Evolutionary conservation across 78 protist species (phyloP), one percentile per base, ranked within the genome.

Genomic region (Dictyostelium citrinum): DNA sequence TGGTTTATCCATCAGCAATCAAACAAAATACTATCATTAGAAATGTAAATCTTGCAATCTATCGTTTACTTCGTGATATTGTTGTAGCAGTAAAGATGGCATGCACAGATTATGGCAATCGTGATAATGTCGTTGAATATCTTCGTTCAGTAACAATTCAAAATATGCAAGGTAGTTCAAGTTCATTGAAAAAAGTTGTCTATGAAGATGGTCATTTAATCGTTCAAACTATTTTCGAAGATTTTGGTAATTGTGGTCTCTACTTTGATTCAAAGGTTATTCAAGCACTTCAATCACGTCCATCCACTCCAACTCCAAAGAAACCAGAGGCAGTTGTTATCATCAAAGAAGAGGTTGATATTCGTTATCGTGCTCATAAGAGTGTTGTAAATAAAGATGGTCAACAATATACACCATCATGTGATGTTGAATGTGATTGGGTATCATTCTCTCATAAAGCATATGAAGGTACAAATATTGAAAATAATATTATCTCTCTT

Each of bases 161-260:
- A 67, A 35, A 88, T 49, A 46, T 88, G 33, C 79, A 60, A 60
- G 93, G 93, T 76, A 27, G 72, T 1, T 29, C 81, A 14, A 39
- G 85, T 20, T 39, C 80, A 17, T 55, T 46, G 20, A 88, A 88
- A 49, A 88, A 88, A 37, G 85, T 88, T 12, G 64, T 88, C 46
- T 88, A 88, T 29, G 93, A 88, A 78, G 93, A 88, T 45, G 93
- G 93, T n/a, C 93, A 88, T 67, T 39, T 88, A n/a, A 88, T 77
- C 12, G n/a, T 88, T 29, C 93, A 88, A 67, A 88, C 93, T 14
- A 78, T 67, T n/a, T 88, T 88, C 29, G 93, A 88, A 68, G 93
- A 88, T 33, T 78, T 74, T 74, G 91, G 91, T 39, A 84, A 84
- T 39, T 84, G 91, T 74, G 91, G 79, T 35, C 58, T 84, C 24